Percentiles rank a stretch among this genome's conserved stretches.
Conservation (phyloP, 1,139 yeast species). For the Pichia terricola region DNA sequence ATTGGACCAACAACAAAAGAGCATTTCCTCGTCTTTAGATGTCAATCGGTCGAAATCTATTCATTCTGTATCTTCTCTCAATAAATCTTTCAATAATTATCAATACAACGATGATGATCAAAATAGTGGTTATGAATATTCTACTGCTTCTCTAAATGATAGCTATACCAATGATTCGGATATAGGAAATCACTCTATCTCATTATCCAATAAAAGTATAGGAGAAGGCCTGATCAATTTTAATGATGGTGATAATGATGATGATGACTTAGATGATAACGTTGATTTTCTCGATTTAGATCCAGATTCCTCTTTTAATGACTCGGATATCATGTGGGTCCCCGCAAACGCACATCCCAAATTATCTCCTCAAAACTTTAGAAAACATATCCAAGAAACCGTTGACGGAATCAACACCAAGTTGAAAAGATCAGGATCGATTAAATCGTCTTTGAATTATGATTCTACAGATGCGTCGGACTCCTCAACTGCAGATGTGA, state of each 20-base stretch:
- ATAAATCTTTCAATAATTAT: not conserved
- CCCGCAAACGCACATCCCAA: slow-evolving; percentile 93
- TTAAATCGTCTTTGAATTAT: slow-evolving; percentile 16
- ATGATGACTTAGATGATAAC: slow-evolving; percentile 12
- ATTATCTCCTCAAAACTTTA: slow-evolving; percentile 85
- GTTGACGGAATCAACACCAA: slow-evolving; percentile 63
- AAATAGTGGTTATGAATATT: not conserved
- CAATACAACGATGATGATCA: not conserved
- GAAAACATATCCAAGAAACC: slow-evolving; percentile 69
- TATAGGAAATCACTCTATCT: not conserved
- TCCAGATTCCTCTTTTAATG: slow-evolving; percentile 22
- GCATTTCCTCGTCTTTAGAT: not conserved
- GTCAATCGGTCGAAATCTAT: slow-evolving; percentile 10
- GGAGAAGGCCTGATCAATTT: not conserved
- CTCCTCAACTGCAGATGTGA: not conserved
- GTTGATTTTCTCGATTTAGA: slow-evolving; percentile 18
- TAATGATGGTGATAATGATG: slow-evolving; percentile 3
- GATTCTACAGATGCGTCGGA: not conserved
- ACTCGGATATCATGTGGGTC: slow-evolving; percentile 65
- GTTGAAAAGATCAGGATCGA: slow-evolving; percentile 25
- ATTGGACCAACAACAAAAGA: not conserved
- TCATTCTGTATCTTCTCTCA: slow-evolving; percentile 2
- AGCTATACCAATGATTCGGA: not conserved
- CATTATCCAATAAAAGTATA: not conserved
- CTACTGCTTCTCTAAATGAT: not conserved